Conservation (phyloP, 169 alveolate species). For the Plasmodium berghei region DNA sequence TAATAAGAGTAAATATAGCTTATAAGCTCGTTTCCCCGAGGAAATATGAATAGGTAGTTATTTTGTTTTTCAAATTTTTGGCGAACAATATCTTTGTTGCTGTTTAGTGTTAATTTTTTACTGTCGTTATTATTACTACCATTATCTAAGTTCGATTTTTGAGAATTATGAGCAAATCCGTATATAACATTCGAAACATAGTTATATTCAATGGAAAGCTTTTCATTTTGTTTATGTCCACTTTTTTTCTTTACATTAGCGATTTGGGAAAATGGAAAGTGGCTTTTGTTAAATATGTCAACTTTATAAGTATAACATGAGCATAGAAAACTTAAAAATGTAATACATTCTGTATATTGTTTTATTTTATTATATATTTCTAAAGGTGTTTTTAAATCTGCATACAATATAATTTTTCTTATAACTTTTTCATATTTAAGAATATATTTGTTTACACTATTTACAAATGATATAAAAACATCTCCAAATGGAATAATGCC, state of each 20-base stretch:
- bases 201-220: conserved; percentile 19
- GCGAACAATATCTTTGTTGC: not conserved
- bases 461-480: conserved; percentile 15
- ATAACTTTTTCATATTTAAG: conserved; percentile 12
- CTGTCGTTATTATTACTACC: not conserved
- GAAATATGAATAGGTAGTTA: conserved; percentile 28
- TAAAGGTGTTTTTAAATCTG: conserved; percentile 16
- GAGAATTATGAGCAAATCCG: conserved; percentile 22
- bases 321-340: conserved; percentile 28
- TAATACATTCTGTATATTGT: conserved; percentile 39
- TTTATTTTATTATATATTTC: conserved; percentile 34
- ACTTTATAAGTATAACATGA: conserved; percentile 12
- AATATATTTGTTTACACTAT: conserved; percentile 20
- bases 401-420: conserved; percentile 15
- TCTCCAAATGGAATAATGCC: conserved; percentile 34
- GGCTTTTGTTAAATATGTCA: conserved; percentile 16
- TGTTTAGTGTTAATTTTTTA: not conserved
- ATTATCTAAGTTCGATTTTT: not conserved
- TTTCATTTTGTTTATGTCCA: not conserved
- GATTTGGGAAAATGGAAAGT: conserved; percentile 5
- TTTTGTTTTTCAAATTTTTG: not conserved
- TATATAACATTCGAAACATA: conserved; percentile 30
- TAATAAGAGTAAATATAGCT: conserved; percentile 33
- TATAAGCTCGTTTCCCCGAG: conserved; percentile 55
- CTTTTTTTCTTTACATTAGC: not conserved